These are phyloP conservation scores for Macroventuria anomochaeta DNA, from an alignment of 2,329 filamentous ascomycete species.

Conservation along the genomic window DNA sequence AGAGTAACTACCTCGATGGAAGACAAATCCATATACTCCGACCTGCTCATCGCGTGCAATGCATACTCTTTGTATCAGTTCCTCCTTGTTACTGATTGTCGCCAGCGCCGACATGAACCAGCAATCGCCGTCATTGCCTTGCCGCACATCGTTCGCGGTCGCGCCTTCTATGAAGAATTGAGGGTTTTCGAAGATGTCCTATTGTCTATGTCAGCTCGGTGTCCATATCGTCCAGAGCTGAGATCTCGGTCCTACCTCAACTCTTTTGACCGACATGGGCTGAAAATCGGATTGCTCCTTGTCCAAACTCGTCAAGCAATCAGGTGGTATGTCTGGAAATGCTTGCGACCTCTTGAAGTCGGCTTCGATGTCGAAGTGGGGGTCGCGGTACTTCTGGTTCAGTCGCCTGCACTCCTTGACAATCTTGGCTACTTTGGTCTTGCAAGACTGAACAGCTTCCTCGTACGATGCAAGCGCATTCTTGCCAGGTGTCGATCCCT, in stretches of 20 bases:
- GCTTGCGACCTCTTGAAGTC: constrained; percentile 66
- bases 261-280: constrained; percentile 77
- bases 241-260: constrained; percentile 53
- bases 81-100: constrained; percentile 75
- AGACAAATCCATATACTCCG: constrained; percentile 86
- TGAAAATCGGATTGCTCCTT: constrained; percentile 50
- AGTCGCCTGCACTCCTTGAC: constrained; percentile 71
- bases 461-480: constrained; percentile 72
- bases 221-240: neutral
- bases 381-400: constrained; percentile 85
- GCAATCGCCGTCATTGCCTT: constrained; percentile 81
- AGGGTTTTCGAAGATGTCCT: constrained; percentile 80
- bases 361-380: constrained; percentile 84
- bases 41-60: constrained; percentile 74
- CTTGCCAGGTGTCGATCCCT: constrained; percentile 64
- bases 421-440: constrained; percentile 64
- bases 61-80: constrained; percentile 74
- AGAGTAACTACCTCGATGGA: constrained; percentile 65
- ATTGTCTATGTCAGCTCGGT: constrained; percentile 29
- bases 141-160: constrained; percentile 77
- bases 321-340: constrained; percentile 42
- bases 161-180: constrained; percentile 80
- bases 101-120: constrained; percentile 85
- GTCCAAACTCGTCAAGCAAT: constrained; percentile 60
- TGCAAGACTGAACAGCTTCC: constrained; percentile 72